A percentile compares a stretch with the other conserved stretches of the same genome.
Conservation (phyloP, 768 basidiomycete species). For the Serpula lacrymans region DNA sequence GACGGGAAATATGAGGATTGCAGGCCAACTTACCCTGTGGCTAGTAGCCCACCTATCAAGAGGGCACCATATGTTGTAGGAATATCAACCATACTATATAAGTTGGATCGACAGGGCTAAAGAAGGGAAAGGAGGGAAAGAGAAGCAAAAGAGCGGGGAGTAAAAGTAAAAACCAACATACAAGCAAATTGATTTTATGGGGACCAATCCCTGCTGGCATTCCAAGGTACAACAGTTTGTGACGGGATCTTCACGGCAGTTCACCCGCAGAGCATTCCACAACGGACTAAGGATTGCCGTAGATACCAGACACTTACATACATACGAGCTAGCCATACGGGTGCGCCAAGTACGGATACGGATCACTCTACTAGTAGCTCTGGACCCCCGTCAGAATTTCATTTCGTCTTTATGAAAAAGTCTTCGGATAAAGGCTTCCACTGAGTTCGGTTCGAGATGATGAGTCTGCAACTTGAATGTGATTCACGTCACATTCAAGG, state of each 20-base stretch:
- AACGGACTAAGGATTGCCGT: too few species aligned
- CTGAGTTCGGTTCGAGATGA: too few species aligned
- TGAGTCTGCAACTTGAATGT: too few species aligned
- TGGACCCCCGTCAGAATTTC: too few species aligned
- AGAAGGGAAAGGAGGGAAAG: neutral
- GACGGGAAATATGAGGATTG: neutral
- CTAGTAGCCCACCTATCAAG: slow-evolving; percentile 26
- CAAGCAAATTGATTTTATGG: neutral
- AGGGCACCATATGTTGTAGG: slow-evolving; percentile 24
- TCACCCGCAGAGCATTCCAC: too few species aligned
- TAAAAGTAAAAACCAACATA: neutral
- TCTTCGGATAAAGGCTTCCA: too few species aligned
- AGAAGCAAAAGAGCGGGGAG: neutral
- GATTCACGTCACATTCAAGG: too few species aligned
- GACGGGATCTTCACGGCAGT: neutral
- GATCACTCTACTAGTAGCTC: too few species aligned
- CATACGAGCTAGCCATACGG: too few species aligned
- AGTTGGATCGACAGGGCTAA: neutral
- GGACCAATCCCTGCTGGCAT: slow-evolving; percentile 1
- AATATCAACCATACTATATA: slow-evolving; percentile 8
- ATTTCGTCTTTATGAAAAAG: too few species aligned
- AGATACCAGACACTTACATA: too few species aligned
- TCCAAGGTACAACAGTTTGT: neutral
- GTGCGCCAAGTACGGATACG: too few species aligned
- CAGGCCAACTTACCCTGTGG: slow-evolving; percentile 24